phyloP scores from a whole-genome alignment of 2,329 filamentous ascomycete species.

The Fusarium staphyleae region DNA sequence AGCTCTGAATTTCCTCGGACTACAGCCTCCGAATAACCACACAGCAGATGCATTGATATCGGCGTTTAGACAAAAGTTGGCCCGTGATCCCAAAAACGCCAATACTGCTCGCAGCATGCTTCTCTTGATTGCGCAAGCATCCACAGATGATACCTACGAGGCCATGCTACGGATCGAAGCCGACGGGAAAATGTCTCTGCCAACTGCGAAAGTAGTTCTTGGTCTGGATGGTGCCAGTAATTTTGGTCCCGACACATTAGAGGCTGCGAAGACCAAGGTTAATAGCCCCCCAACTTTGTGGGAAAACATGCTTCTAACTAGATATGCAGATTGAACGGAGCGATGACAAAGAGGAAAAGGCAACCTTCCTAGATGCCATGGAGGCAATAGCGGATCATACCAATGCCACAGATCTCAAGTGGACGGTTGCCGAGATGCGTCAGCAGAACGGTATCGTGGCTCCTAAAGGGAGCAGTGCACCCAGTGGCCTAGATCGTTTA shows the following conservation, averaged over 20 bases:
- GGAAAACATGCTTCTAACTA: constrained; percentile 17
- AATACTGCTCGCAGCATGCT: constrained; percentile 46
- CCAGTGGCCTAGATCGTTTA: constrained; percentile 7
- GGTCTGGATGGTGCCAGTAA: constrained; percentile 36
- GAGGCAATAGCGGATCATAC: constrained; percentile 47
- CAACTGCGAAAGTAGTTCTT: constrained; percentile 45
- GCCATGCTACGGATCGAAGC: constrained; percentile 46
- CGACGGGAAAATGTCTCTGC: constrained; percentile 47
- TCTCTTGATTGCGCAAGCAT: constrained; percentile 45
- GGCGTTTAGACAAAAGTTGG: constrained; percentile 47
- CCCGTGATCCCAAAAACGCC: constrained; percentile 43
- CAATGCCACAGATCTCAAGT: constrained; percentile 40
- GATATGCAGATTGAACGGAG: constrained; percentile 38
- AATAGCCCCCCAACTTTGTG: background rate
- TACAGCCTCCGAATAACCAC: constrained; percentile 48
- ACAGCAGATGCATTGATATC: constrained; percentile 45
- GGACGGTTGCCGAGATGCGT: constrained; percentile 39
- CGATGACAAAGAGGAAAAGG: constrained; percentile 41
- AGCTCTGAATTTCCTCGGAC: constrained; percentile 46
- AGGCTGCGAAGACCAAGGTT: constrained; percentile 42
- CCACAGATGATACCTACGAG: constrained; percentile 47
- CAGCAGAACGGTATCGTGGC: constrained; percentile 37
- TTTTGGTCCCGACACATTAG: constrained; percentile 39
- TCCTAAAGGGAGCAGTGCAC: constrained; percentile 5
- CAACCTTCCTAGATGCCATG: constrained; percentile 46